Base-by-base conservation (phyloP, 164 flowering plant genomes). In the Protea cynaroides region DNA sequence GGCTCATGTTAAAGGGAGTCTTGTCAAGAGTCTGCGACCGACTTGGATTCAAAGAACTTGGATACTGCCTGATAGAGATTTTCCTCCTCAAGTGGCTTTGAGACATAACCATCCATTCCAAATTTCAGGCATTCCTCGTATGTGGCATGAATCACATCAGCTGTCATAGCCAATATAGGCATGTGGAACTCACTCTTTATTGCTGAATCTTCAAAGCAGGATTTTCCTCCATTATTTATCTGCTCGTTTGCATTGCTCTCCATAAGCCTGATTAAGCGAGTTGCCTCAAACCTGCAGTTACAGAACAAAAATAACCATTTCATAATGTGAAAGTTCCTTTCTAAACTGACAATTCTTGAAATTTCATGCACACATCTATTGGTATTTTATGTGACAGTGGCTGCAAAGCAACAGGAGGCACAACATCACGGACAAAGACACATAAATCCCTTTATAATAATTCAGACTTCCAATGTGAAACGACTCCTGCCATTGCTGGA, bases 81-180 rank as follows among this genome's bases (percentile, higher is more conserved):
- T 63, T 84, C 87, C 77, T 90, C 93, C 62, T 86, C 93, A 23
- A 92, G 90, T 1, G 98, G 98, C 78, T 92, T 92, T 6, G 98
- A 86, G 24, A 92, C 98, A 55, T 92, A 90, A 11, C 93, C 97
- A 76, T 92, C 96, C 98, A 90, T 92, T 14, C 98, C 98, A 64
- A 81, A 75, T 74, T 88, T 75, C 40, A 86, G 58, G 76, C 98
- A 92, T 62, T 90, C 70, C 24, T 88, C 93, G 15, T 81, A 79
- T 0, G 98, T 92, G 36, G 98, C 97, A 55, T 88, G 93, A 55
- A 90, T 88, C 24, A 92, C 96, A 69, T 92, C 98, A 8, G 98
- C 98, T 4, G 98, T 92, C 97, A 92, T 88, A 37, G 98, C 98
- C 66, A 92, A 56, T 69, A 92, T 84, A 0, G 98, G 98, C 65